Evolutionary conservation across 2,329 filamentous ascomycete genomes (phyloP).

Genomic region (Periconia macrospinosa): DNA sequence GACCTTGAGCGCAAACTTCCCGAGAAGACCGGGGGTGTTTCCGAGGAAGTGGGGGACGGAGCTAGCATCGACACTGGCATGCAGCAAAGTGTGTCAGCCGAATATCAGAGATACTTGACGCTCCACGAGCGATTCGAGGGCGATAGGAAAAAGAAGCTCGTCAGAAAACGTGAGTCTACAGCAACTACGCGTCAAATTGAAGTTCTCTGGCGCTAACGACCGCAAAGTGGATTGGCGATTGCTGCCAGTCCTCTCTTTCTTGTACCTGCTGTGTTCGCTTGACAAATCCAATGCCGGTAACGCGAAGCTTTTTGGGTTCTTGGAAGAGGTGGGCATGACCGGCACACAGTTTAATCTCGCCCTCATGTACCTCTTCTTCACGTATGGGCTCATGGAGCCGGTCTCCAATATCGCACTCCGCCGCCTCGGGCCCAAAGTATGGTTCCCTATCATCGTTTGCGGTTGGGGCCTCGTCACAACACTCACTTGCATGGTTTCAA

Average conservation of each 20-base stretch:
- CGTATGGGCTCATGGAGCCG: background rate
- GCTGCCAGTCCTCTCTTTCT: background rate
- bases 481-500: background rate
- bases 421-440: background rate
- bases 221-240: background rate
- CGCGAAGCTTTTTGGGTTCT: background rate
- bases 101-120: background rate
- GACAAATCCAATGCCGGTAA: constrained; percentile 1
- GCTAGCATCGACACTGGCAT: background rate
- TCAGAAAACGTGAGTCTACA: background rate
- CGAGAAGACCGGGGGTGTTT: background rate
- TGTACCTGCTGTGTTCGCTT: background rate
- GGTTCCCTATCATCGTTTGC: constrained; percentile 1
- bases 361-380: background rate
- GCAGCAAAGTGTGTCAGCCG: background rate
- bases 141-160: background rate
- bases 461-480: background rate
- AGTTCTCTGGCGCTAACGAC: background rate
- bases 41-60: background rate
- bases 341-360: background rate
- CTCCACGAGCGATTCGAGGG: background rate
- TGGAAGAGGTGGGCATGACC: constrained; percentile 1
- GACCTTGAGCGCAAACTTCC: background rate
- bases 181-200: background rate
- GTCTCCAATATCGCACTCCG: constrained; percentile 1